phyloP scores from a whole-genome alignment of 345 rosid genomes.

The Linum trigynum region DNA sequence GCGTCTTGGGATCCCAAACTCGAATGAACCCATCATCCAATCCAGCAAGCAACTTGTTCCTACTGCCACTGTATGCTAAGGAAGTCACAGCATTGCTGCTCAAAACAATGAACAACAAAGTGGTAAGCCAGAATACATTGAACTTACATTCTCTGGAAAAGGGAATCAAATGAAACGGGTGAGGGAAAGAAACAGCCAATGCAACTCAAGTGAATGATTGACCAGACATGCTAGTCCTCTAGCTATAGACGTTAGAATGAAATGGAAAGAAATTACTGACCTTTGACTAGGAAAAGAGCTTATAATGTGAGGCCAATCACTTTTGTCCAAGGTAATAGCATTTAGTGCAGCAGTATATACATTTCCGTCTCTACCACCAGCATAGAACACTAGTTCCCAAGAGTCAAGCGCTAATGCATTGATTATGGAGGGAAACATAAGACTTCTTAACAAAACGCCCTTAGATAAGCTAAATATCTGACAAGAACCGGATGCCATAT shows the following conservation, averaged over 20 bases:
- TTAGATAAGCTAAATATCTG: slow-evolving; percentile 79
- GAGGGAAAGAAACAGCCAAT: no score
- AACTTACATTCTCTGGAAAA: no score
- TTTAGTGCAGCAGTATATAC: slow-evolving; percentile 60
- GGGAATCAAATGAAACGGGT: no score
- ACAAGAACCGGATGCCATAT: slow-evolving; percentile 4
- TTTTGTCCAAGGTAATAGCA: slow-evolving; percentile 36
- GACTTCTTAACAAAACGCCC: slow-evolving; percentile 49
- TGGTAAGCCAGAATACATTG: neutral
- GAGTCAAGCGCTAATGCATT: slow-evolving; percentile 77
- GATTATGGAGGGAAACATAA: slow-evolving; percentile 63
- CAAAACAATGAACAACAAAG: neutral
- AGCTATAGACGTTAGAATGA: no score
- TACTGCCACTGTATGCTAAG: slow-evolving; percentile 47
- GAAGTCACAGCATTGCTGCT: slow-evolving; percentile 68
- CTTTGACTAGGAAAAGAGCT: slow-evolving; percentile 58
- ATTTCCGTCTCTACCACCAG: slow-evolving; percentile 72
- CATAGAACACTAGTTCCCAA: slow-evolving; percentile 72
- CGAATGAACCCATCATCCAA: slow-evolving; percentile 70
- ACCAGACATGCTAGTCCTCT: no score
- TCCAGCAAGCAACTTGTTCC: slow-evolving; percentile 61
- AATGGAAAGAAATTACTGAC: slow-evolving; percentile 22
- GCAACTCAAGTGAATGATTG: no score
- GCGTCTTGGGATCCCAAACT: slow-evolving; percentile 52
- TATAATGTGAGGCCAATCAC: slow-evolving; percentile 47